Evolutionary conservation across 2,329 filamentous ascomycete species (phyloP), one percentile per base, ranked within the genome.

Genomic region (Zymoseptoria tritici): DNA sequence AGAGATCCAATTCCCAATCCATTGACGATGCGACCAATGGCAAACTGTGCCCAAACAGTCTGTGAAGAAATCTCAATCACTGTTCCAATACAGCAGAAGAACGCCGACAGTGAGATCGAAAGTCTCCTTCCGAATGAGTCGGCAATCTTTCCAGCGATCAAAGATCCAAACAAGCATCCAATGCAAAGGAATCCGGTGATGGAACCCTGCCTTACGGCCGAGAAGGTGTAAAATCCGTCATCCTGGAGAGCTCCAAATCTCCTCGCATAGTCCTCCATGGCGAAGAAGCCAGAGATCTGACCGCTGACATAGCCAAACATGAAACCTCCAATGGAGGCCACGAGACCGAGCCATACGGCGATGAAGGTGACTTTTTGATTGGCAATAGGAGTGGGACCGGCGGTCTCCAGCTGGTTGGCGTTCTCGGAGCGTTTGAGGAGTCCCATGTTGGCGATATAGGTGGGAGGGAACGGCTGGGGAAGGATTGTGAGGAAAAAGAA

Each of bases 241-340:
- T 70, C 64, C 22, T 77, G 72, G 1, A 70, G 66, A 58, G 81
- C 77, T 19, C 79, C 82, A 63, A 87, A 87, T 9, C 83, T 80
- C n/a, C 76, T 56, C 26, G 78, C 76, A 68, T 84, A 86, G 70
- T 86, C 81, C 9, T 61, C 56, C 69, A 76, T 77, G 21, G 74
- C 63, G 56, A 76, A 71, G 68, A 77, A 75, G 59, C 72, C 71
- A 6, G 81, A 83, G 56, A 85, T 84, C 67, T 84, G 81, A 64
- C 83, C 84, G 13, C 50, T 21, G 20, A 52, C 50, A 20, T 85
- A 85, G 54, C 84, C 84, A 70, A 85, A 85, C 62, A 86, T 78
- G 71, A 71, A 71, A 42, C 69, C 84, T 61, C 83, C 83, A 49
- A 86, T 79, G 52, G 80, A 82, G 51, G 82, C 83, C 50, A 80